These are phyloP conservation scores for Boletus sp. DNA, from an alignment of 768 basidiomycete species.

Conservation along the genomic window DNA sequence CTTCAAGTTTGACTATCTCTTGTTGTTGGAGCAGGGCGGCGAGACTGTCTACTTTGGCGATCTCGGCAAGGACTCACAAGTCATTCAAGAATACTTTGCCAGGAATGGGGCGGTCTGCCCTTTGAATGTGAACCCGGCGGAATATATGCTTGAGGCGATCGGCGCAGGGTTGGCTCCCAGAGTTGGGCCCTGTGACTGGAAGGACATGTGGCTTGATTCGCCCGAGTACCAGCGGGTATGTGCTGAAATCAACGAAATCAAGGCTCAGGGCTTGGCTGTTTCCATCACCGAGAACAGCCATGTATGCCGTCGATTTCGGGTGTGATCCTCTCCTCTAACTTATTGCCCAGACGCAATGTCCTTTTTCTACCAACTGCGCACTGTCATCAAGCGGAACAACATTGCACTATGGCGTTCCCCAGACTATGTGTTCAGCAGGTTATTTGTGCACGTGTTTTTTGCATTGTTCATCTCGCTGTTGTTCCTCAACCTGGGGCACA, in stretches of 20 bases:
- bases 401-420: no score
- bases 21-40: conserved; percentile 73
- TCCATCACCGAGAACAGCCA: conserved; percentile 39
- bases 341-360: conserved; percentile 61
- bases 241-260: conserved; percentile 47
- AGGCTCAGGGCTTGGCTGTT: conserved; percentile 43
- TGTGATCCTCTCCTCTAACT: neutral
- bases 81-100: conserved; percentile 75
- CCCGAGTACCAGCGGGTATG: conserved; percentile 48
- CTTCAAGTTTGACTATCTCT: conserved; percentile 70
- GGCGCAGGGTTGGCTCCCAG: no score
- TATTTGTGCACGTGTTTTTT: no score
- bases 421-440: no score
- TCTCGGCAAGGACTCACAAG: conserved; percentile 69
- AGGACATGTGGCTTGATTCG: conserved; percentile 78
- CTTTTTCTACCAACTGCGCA: conserved; percentile 74
- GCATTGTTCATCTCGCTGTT: no score
- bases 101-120: no score
- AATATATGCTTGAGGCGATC: conserved; percentile 84
- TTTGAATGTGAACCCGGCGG: no score
- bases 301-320: conserved; percentile 36
- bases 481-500: no score
- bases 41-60: conserved; percentile 94
- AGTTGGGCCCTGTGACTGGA: no score
- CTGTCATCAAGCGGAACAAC: no score